Evolutionary conservation across 192 early-diverging fungal genomes (phyloP).

Genomic region (Linnemannia hyalina): DNA sequence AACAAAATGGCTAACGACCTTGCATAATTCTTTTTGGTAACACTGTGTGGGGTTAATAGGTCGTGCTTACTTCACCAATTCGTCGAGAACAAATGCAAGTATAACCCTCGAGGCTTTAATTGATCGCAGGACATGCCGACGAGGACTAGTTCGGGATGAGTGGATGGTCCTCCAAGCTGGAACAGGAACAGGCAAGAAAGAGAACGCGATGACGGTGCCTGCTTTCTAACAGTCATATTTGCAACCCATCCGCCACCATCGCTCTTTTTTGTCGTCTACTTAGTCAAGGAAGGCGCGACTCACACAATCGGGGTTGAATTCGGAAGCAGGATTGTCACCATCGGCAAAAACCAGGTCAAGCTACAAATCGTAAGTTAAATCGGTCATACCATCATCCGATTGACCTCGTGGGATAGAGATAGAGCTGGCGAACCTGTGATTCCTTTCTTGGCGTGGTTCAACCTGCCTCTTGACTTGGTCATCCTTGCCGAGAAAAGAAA

Average conservation of each 20-base stretch:
- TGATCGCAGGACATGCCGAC: neutral
- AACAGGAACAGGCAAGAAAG: neutral
- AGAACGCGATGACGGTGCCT: neutral
- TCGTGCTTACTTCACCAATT: conserved; percentile 73
- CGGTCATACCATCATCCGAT: neutral
- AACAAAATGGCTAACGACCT: neutral
- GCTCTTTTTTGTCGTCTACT: conserved; percentile 15
- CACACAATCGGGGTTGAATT: conserved; percentile 89
- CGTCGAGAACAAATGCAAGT: conserved; percentile 67
- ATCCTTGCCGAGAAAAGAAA: neutral
- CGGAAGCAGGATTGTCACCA: conserved; percentile 77
- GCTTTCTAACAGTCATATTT: neutral
- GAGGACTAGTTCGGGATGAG: neutral
- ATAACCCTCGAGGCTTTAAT: neutral
- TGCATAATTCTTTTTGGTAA: neutral
- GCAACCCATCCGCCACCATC: neutral
- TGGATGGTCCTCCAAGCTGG: neutral
- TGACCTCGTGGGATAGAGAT: neutral
- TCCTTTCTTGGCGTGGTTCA: neutral
- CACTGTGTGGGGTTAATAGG: conserved; percentile 35
- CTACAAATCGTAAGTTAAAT: conserved; percentile 65
- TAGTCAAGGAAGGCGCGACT: conserved; percentile 70
- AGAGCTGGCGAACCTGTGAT: neutral
- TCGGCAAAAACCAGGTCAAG: conserved; percentile 75
- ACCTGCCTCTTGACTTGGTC: neutral